Conservation (phyloP, 1,139 yeast species). For the Yamadazyma triangularis region DNA sequence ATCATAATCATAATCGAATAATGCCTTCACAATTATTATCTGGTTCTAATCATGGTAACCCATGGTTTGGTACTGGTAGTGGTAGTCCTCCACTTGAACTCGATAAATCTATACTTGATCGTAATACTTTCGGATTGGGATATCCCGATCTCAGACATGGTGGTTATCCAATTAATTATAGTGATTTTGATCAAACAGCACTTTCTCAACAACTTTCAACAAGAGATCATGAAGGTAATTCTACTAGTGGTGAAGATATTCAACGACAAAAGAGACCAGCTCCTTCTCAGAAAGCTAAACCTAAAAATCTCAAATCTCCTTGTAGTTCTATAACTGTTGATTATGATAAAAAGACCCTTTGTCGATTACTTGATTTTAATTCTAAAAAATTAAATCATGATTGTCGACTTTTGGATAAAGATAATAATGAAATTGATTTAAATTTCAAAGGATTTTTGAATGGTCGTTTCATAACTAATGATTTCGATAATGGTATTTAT, state of each 20-base stretch:
- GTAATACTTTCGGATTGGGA: too few relatives aligned
- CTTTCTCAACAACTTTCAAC: too few relatives aligned
- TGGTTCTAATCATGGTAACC: background rate
- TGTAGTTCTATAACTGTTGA: slow-evolving; percentile 16
- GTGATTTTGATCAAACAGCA: too few relatives aligned
- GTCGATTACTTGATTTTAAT: slow-evolving; percentile 28
- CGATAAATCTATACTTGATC: too few relatives aligned
- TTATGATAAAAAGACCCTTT: slow-evolving; percentile 24
- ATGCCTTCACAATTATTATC: background rate
- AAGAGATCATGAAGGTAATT: background rate
- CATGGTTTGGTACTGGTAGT: too few relatives aligned
- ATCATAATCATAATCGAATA: background rate
- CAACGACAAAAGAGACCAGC: slow-evolving; percentile 3
- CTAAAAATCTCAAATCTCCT: slow-evolving; percentile 4
- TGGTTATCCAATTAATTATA: too few relatives aligned
- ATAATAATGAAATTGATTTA: slow-evolving; percentile 21
- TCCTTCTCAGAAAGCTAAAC: slow-evolving; percentile 3
- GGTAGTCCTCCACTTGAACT: too few relatives aligned
- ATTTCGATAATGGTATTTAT: slow-evolving; percentile 37
- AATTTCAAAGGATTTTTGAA: slow-evolving; percentile 36
- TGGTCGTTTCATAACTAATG: slow-evolving; percentile 42
- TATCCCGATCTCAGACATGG: too few relatives aligned
- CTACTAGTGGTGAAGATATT: too few relatives aligned
- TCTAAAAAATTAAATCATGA: slow-evolving; percentile 16
- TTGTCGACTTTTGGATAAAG: slow-evolving; percentile 28